Percentiles rank a stretch among this genome's conserved stretches.
These are phyloP conservation scores for Lobulomyces angularis DNA, from an alignment of 192 early-diverging fungal genomes.

Conservation along the genomic window DNA sequence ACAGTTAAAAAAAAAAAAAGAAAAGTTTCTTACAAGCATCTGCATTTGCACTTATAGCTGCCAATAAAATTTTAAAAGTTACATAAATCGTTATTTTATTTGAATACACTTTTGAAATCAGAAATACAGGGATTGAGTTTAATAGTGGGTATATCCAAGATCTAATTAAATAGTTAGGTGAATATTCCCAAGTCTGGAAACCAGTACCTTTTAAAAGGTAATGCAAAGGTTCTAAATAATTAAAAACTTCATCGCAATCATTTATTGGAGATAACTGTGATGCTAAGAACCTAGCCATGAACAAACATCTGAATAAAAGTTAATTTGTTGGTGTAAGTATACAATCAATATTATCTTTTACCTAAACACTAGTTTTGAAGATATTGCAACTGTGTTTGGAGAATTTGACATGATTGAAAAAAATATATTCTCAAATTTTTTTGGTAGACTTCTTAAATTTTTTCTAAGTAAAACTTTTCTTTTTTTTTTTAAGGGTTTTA, in stretches of 20 bases:
- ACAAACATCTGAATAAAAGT: too few relatives aligned
- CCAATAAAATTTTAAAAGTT: conserved; percentile 6
- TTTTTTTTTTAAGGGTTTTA: too few relatives aligned
- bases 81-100: conserved; percentile 10
- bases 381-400: too few relatives aligned
- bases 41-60: conserved; percentile 5
- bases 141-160: conserved; percentile 69
- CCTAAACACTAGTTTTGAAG: too few relatives aligned
- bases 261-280: conserved; percentile 8
- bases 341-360: too few relatives aligned
- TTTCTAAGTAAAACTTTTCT: too few relatives aligned
- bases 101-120: conserved; percentile 6
- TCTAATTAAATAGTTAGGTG: conserved; percentile 72
- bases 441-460: too few relatives aligned
- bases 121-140: conserved; percentile 35
- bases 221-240: conserved; percentile 94
- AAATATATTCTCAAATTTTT: too few relatives aligned
- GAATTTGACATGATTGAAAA: too few relatives aligned
- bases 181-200: conserved; percentile 95
- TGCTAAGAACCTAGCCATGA: too few relatives aligned
- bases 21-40: conserved; percentile 4
- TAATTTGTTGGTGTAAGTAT: too few relatives aligned
- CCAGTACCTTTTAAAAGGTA: conserved; percentile 71
- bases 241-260: conserved; percentile 88
- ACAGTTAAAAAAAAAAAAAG: conserved; percentile 1